A percentile compares a stretch with the other conserved stretches of the same genome.
Evolutionary conservation across 805 yeast species (phyloP).

Genomic region (Ogataea pini): DNA sequence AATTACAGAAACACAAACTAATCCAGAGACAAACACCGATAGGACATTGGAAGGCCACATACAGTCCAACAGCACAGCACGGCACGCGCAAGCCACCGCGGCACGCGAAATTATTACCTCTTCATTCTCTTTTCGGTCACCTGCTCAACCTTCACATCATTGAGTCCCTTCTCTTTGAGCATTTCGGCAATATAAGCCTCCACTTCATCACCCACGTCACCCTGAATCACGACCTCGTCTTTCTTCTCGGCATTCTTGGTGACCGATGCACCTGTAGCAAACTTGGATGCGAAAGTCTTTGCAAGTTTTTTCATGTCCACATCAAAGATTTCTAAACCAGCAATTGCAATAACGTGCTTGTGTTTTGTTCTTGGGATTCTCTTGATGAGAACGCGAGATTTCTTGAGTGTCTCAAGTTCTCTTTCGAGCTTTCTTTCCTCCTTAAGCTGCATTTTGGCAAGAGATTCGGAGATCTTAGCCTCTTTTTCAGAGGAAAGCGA

Average conservation of each 20-base stretch:
- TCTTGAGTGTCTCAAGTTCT: conserved; percentile 72
- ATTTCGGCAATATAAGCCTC: conserved; percentile 70
- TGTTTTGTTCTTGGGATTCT: conserved; percentile 88
- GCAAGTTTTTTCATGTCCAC: conserved; percentile 88
- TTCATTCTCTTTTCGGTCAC: conserved; percentile 80
- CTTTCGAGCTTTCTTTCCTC: conserved; percentile 85
- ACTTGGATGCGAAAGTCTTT: conserved; percentile 88
- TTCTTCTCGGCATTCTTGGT: conserved; percentile 87
- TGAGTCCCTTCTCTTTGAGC: conserved; percentile 78
- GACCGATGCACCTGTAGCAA: conserved; percentile 95
- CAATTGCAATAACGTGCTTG: conserved; percentile 81
- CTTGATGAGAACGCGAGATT: conserved; percentile 81
- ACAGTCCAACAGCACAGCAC: too few relatives aligned
- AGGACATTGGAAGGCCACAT: neutral
- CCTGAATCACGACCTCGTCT: conserved; percentile 90
- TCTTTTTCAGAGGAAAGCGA: conserved; percentile 74
- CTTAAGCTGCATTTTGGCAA: conserved; percentile 81
- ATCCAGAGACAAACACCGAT: neutral
- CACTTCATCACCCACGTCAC: conserved; percentile 92
- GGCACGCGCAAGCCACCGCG: neutral
- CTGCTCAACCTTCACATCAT: conserved; percentile 86
- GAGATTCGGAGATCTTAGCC: conserved; percentile 76
- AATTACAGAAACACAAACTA: neutral
- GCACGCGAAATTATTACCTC: conserved; percentile 24
- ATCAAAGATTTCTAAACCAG: conserved; percentile 86